Conservation (phyloP, 352 stramenopile genomes). For the Pythium chondricola region DNA sequence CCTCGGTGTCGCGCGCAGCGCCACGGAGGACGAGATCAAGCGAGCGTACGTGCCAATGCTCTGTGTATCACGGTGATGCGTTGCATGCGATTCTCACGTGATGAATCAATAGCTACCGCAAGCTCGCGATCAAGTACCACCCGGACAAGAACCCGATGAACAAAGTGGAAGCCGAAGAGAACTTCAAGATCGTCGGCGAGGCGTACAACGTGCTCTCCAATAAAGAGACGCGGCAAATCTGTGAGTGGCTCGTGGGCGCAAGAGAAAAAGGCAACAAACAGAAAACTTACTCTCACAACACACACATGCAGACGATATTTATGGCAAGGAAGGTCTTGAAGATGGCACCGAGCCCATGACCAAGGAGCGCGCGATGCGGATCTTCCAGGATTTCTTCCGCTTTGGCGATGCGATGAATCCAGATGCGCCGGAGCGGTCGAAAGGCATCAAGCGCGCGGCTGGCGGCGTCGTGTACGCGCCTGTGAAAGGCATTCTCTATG, state of each 20-base stretch:
- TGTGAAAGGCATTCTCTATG: slow-evolving; percentile 75
- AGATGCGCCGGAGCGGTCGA: slow-evolving; percentile 65
- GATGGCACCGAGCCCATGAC: slow-evolving; percentile 81
- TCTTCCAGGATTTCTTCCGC: slow-evolving; percentile 85
- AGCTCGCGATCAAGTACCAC: slow-evolving; percentile 91
- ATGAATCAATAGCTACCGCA: slow-evolving; percentile 69
- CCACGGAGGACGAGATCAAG: slow-evolving; percentile 80
- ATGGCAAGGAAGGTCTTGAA: slow-evolving; percentile 89
- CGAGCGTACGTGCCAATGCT: slow-evolving; percentile 74
- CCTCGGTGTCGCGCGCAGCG: slow-evolving; percentile 56
- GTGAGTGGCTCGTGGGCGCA: slow-evolving; percentile 28
- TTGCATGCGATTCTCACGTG: too few relatives aligned
- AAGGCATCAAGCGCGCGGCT: slow-evolving; percentile 71
- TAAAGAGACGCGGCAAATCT: slow-evolving; percentile 85
- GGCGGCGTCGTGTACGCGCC: slow-evolving; percentile 79
- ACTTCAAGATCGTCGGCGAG: slow-evolving; percentile 93
- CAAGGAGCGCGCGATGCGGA: slow-evolving; percentile 71
- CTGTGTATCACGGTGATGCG: not conserved
- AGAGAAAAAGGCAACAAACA: too few relatives aligned
- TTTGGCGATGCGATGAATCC: slow-evolving; percentile 82
- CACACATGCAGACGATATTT: slow-evolving; percentile 89
- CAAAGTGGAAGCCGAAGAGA: slow-evolving; percentile 80
- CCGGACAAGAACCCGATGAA: slow-evolving; percentile 89
- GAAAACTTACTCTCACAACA: too few relatives aligned
- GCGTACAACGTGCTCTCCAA: slow-evolving; percentile 93